These are phyloP conservation scores for Calendula officinalis DNA, from an alignment of 129 eudicot genomes.

Conservation along the genomic window DNA sequence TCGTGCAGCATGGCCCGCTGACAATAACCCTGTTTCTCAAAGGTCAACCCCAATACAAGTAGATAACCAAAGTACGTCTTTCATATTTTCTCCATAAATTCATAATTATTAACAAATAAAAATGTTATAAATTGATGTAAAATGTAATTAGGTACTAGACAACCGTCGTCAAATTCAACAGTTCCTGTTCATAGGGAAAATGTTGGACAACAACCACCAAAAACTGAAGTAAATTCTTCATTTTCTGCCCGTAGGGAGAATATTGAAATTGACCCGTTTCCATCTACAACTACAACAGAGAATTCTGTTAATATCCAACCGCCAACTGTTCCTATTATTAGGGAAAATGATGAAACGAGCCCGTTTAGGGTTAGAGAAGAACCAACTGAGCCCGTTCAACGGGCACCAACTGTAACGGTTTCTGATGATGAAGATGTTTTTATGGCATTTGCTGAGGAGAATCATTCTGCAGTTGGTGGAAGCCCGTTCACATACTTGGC, in stretches of 20 bases:
- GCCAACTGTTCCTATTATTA: constrained; percentile 17
- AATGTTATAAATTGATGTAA: not conserved
- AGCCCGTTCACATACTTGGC: constrained; percentile 80
- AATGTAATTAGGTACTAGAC: constrained; percentile 36
- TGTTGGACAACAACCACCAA: constrained; percentile 1
- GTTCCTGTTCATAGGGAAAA: constrained; percentile 17
- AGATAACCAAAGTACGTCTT: constrained; percentile 49
- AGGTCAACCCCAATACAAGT: constrained; percentile 39
- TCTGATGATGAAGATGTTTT: constrained; percentile 45
- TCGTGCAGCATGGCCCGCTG: constrained; percentile 76
- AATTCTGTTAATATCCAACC: constrained; percentile 21
- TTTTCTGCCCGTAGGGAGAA: constrained; percentile 6
- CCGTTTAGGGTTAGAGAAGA: constrained; percentile 33
- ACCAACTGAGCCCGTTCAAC: constrained; percentile 16
- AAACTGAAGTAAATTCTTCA: constrained; percentile 10
- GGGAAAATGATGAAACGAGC: constrained; percentile 22
- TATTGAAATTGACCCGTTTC: constrained; percentile 7
- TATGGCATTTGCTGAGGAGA: constrained; percentile 44
- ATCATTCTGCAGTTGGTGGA: constrained; percentile 35
- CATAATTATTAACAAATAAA: constrained; percentile 4
- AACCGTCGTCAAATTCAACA: constrained; percentile 25
- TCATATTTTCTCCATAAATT: not conserved
- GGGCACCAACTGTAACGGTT: constrained; percentile 29
- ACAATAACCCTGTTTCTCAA: constrained; percentile 27
- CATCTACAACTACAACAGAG: constrained; percentile 20